Conservation (phyloP, 371 early-diverging fungal species). For the Mucor plumbeus region DNA sequence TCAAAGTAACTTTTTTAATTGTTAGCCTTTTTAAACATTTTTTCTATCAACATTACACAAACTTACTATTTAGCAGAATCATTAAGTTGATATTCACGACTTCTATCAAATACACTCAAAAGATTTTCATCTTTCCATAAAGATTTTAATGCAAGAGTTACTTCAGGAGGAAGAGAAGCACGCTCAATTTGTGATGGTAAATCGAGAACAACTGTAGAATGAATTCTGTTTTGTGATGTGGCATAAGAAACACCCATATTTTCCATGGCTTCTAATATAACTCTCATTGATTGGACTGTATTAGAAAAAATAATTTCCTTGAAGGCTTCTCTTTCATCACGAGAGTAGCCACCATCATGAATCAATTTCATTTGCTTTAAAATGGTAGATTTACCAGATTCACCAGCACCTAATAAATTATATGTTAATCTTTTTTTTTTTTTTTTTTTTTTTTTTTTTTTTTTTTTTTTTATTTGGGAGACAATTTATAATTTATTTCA, state of each 20-base stretch:
- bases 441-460: too few species aligned
- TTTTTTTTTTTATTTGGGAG: too few species aligned
- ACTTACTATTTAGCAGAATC: constrained; percentile 82
- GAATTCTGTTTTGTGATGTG: constrained; percentile 58
- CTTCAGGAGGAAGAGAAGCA: constrained; percentile 64
- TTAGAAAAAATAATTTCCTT: constrained; percentile 90
- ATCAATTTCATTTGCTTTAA: constrained; percentile 76
- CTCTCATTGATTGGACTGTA: constrained; percentile 87
- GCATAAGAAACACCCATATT: constrained; percentile 69
- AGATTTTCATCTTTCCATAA: constrained; percentile 85
- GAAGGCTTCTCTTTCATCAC: constrained; percentile 84
- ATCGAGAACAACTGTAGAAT: constrained; percentile 54
- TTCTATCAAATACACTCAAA: constrained; percentile 67
- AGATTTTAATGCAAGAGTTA: constrained; percentile 67
- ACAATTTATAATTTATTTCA: too few species aligned
- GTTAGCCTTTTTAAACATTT: too few species aligned
- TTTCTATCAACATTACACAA: too few species aligned
- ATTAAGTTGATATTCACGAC: constrained; percentile 86
- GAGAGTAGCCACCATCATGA: constrained; percentile 89
- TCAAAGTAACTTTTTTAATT: constrained; percentile 74
- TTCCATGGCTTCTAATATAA: constrained; percentile 89
- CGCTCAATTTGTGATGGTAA: constrained; percentile 70
- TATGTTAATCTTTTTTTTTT: too few species aligned
- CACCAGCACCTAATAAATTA: constrained; percentile 24
- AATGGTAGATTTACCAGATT: constrained; percentile 86